Evolutionary conservation across 768 basidiomycete genomes (phyloP).

Genomic region (Hydnomerulius pinastri): DNA sequence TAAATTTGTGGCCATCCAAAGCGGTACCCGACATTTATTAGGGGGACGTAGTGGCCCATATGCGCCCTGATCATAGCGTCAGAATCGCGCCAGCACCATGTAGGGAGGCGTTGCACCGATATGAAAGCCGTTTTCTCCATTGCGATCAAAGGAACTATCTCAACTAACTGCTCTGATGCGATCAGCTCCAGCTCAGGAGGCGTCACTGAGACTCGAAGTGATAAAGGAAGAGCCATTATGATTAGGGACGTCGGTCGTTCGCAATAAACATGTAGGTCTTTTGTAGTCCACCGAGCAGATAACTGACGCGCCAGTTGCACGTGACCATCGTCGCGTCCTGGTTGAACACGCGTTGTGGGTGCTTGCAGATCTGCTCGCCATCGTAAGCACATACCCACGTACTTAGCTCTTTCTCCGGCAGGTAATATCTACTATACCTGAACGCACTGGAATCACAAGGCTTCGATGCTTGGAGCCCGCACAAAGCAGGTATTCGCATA

Average conservation of each 20-base stretch:
- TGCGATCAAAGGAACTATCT: constrained; percentile 84
- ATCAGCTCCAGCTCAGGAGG: constrained; percentile 89
- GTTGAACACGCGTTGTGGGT: constrained; percentile 9
- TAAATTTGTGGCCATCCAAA: constrained; percentile 95
- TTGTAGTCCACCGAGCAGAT: neutral
- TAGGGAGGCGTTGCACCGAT: constrained; percentile 54
- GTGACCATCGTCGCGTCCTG: constrained; percentile 18
- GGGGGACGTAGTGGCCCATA: constrained; percentile 94
- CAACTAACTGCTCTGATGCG: constrained; percentile 80
- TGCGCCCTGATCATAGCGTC: constrained; percentile 59
- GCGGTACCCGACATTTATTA: constrained; percentile 78
- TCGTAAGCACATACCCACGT: neutral
- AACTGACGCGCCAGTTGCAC: constrained; percentile 11
- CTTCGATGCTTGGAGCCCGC: constrained; percentile 55
- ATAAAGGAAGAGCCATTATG: constrained; percentile 75
- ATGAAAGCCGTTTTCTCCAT: constrained; percentile 94
- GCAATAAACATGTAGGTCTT: neutral
- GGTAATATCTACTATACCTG: too few species aligned
- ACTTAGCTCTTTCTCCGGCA: neutral
- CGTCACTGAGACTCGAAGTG: constrained; percentile 69
- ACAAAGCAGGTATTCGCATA: constrained; percentile 70
- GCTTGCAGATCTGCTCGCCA: neutral
- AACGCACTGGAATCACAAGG: too few species aligned
- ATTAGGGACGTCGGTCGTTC: neutral
- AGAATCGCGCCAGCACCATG: constrained; percentile 6